Evolutionary conservation across 306 rosid species (phyloP), one percentile per base, ranked within the genome.

Genomic region (Quercus aquifolioides): DNA sequence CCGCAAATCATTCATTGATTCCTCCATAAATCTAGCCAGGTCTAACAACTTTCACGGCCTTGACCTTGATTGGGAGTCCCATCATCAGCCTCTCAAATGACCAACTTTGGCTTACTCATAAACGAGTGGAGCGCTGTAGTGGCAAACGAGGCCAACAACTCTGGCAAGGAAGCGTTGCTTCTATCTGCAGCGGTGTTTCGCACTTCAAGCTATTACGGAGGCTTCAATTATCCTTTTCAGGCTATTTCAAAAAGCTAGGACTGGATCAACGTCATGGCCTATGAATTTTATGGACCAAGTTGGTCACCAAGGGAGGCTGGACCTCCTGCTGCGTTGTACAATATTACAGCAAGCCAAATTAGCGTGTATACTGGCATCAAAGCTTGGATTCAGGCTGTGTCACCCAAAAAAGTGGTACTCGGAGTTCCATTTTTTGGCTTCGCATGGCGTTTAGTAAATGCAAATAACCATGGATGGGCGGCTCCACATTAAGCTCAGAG

Each of bases 11-110:
- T 85, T 85, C 85, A 85, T 87, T 5, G 79, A 82, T 21, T 82
- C 91, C 64, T 82, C 85, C 3, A 79, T 87, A n/a, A 26, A 25
- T 6, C 23, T 79, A 3, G 90, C 88, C 3, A 76, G 87, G 54
- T 9, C 20, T 12, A 5, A 82, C 54, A 73, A 19, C n/a, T 84
- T 87, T 67, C 35, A 82, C 21, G 90, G 90, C 54, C 86, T 87
- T 4, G 90, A 84, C 84, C 65, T 87, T 19, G 87, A 85, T 8
- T 84, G 90, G 90, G 86, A 84, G 23, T 84, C 43, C 81, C 88
- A 0, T 38, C 82, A 5, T n/a, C 81, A 4, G 1, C 78, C 15
- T n/a, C 87, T 0, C 83, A 87, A 58, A 79, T 85, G 71, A 28
- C 77, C 60, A 82, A 85, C 74, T 74, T 85, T 8, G 88, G 88